Base-by-base conservation (phyloP, 2,329 filamentous ascomycete genomes). In the Paraconiothyrium brasiliense region DNA sequence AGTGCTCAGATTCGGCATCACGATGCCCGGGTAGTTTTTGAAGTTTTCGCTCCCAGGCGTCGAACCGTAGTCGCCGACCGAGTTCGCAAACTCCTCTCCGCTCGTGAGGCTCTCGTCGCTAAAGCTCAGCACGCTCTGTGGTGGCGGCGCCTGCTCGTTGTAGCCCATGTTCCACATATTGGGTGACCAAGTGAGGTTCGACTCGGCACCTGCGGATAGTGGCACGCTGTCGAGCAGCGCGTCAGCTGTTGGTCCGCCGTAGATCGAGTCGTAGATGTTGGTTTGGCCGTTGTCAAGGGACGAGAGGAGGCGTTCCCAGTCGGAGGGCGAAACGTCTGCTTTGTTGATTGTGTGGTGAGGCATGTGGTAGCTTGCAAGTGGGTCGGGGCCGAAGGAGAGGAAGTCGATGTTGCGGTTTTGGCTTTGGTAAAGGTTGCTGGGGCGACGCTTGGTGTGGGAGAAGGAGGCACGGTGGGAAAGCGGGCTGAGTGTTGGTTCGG, bases 251-350 rank as follows among this genome's bases (percentile, higher is more conserved):
- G 85, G 84, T 0, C 90, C 90, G 41, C 91, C 91, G 68, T 93
- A 93, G 58, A 93, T 92, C 44, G 89, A 90, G 72, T 93, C 90
- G 77, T 92, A 95, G n/a, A 96, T 90, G 72, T 94, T 96, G 57
- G 89, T 87, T 66, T 90, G 86, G 0, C 92, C 92, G 39, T 89
- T 89, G 69, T 97, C 93, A 76, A 97, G 88, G 24, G 90, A 90
- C 4, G 90, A 89, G 1, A 97, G 84, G 0, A 97, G 84, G 1
- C 90, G 88, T 76, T 97, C 93, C 93, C 93, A 97, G 69, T 95
- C 92, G 0, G 88, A 84, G 9, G 89, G 81, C 0, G 88, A 88
- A 13, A 90, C 84, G 58, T 82, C 80, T 59, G 65, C 54, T 63
- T 75, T 79, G 65, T 43, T 79, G 67, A 68, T 84, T 82, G 50